Evolutionary conservation across 495 filamentous ascomycete species (phyloP).

Genomic region (Staphylotrichum tortipilum): DNA sequence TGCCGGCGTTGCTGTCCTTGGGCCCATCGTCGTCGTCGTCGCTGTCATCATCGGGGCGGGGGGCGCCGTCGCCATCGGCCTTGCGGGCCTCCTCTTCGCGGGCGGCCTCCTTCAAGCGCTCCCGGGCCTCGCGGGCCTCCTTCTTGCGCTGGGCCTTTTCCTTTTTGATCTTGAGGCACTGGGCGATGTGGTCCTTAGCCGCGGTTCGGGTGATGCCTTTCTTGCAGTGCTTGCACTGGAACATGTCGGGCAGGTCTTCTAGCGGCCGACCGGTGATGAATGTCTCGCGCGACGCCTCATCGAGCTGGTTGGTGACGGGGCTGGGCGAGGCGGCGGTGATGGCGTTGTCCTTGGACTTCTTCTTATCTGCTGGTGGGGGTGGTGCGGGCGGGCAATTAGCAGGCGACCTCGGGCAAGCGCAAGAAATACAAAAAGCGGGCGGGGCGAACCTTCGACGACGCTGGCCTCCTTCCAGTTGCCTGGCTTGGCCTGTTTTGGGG

Average conservation of each 20-base stretch:
- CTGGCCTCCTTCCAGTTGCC: slow-evolving; percentile 48
- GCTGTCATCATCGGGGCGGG: slow-evolving; percentile 61
- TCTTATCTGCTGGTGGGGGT: slow-evolving; percentile 37
- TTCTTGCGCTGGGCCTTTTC: slow-evolving; percentile 71
- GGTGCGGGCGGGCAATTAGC: neutral
- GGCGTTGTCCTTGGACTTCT: slow-evolving; percentile 33
- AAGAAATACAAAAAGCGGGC: neutral
- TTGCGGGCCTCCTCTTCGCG: slow-evolving; percentile 50
- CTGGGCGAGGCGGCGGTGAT: slow-evolving; percentile 38
- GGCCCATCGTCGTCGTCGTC: slow-evolving; percentile 44
- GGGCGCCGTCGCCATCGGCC: slow-evolving; percentile 49
- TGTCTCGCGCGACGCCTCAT: slow-evolving; percentile 56
- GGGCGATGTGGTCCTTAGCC: slow-evolving; percentile 55
- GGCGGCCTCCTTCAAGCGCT: slow-evolving; percentile 52
- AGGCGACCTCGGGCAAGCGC: neutral
- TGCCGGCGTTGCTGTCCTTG: slow-evolving; percentile 32
- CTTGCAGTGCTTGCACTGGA: slow-evolving; percentile 79
- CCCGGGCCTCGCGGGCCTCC: slow-evolving; percentile 65
- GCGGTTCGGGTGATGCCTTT: slow-evolving; percentile 56
- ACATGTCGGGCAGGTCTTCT: slow-evolving; percentile 55
- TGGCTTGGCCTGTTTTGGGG: slow-evolving; percentile 48
- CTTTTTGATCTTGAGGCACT: slow-evolving; percentile 65
- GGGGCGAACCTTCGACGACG: slow-evolving; percentile 45
- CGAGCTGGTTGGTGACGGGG: slow-evolving; percentile 62
- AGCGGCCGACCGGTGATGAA: slow-evolving; percentile 69